Percentiles rank a stretch among this genome's conserved stretches.
Evolutionary conservation across 768 basidiomycete genomes (phyloP).

Genomic region (Psilocybe sp.): DNA sequence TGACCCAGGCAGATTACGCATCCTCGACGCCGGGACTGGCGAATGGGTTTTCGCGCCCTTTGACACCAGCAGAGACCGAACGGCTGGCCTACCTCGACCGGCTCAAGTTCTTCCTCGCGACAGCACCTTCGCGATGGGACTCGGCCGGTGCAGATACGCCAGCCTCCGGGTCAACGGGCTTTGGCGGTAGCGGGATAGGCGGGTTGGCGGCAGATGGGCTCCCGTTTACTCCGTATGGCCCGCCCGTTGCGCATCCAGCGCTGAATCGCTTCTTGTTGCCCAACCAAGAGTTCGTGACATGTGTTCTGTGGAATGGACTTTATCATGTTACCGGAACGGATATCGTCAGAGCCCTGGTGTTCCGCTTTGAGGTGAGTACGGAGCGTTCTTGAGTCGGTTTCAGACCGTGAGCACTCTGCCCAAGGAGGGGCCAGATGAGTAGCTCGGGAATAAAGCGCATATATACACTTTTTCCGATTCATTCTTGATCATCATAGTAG

Average conservation of each 20-base stretch:
- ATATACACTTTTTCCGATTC: slow-evolving; percentile 11
- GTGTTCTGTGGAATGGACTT: slow-evolving; percentile 87
- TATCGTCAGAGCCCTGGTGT: slow-evolving; percentile 92
- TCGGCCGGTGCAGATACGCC: slow-evolving; percentile 22
- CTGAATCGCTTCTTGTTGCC: slow-evolving; percentile 88
- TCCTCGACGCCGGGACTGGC: slow-evolving; percentile 27
- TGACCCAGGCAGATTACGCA: slow-evolving; percentile 11
- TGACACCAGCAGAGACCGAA: slow-evolving; percentile 65
- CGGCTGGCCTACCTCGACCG: slow-evolving; percentile 72
- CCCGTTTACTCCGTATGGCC: slow-evolving; percentile 17
- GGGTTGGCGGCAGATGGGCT: slow-evolving; percentile 7
- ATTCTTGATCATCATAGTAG: neutral
- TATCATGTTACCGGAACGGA: slow-evolving; percentile 97
- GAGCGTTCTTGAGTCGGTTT: neutral
- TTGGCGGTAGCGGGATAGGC: slow-evolving; percentile 10
- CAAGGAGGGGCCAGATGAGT: too few species aligned
- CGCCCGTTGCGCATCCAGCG: slow-evolving; percentile 64
- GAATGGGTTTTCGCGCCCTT: slow-evolving; percentile 50
- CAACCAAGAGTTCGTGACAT: slow-evolving; percentile 83
- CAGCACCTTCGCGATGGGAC: slow-evolving; percentile 78
- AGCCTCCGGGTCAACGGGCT: neutral
- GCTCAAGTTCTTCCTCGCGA: slow-evolving; percentile 87
- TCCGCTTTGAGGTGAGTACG: slow-evolving; percentile 76
- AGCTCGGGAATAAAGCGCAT: too few species aligned
- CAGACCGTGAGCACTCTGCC: too few species aligned